Base-by-base conservation (phyloP, 2,329 filamentous ascomycete genomes). In the Cladobotryum mycophilum region DNA sequence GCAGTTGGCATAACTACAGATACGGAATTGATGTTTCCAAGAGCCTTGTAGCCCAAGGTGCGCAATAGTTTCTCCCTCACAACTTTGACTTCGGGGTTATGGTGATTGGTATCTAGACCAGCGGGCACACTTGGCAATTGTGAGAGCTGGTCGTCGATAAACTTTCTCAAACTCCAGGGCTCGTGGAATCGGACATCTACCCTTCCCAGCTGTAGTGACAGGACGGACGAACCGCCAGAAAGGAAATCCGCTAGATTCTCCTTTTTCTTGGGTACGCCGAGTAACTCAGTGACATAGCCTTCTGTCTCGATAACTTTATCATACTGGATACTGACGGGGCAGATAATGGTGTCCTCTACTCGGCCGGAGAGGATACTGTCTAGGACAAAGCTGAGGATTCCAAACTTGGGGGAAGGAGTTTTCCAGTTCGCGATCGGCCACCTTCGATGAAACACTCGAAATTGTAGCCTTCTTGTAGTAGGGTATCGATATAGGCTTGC, bases 291-390 rank as follows among this genome's bases (percentile, higher is more conserved):
- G 41, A 97, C 92, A 63, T 99, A 99, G 5, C 90, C 93, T 68
- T 96, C 90, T 1, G 95, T 96, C 68, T 99, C 93, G 53, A 99
- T 95, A 50, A 99, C 93, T 65, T 97, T 99, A 75, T 99, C 93
- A 64, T 99, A 99, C 65, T 99, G 93, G 1, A 91, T 96, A 67
- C 88, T 95, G 42, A 99, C 93, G 0, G 93, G 93, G 60, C 92
- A 96, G 47, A 99, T 89, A 40, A 96, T 88, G 33, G 89, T 85
- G 67, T 99, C 93, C 43, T 95, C 77, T 0, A 96, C 90, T 6
- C 91, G 80, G 1, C 91, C 90, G 0, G 89, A 95, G 5, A 96
- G 72, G 13, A 99, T 77, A 58, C 89, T 95, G 59, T 99, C 93
- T 15, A 99, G 73, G 37, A 97, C 80, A 61, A 96, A 99, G 61